Conservation (phyloP, 176 grass and related monocot species). For the Musa troglodytarum region DNA sequence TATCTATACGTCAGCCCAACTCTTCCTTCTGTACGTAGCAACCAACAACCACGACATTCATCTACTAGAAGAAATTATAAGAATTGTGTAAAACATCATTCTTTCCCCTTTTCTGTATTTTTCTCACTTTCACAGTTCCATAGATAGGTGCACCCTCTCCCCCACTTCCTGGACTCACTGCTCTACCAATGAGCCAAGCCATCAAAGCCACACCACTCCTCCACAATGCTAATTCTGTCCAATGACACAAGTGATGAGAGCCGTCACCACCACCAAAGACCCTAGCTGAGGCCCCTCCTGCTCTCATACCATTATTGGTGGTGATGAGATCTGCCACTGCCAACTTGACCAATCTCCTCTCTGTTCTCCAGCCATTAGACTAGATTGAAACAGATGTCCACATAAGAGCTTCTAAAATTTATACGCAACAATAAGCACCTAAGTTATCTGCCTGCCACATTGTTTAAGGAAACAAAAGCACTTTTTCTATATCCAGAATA, state of each 20-base stretch:
- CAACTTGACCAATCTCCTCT: not conserved
- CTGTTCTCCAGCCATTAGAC: not conserved
- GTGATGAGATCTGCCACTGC: not conserved
- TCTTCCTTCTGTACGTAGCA: not conserved
- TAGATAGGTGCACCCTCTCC: not conserved
- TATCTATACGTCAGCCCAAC: not conserved
- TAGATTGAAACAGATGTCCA: not conserved
- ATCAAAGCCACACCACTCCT: too few species aligned
- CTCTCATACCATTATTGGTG: not conserved
- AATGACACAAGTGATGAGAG: not conserved
- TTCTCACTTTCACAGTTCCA: not conserved
- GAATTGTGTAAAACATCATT: too few species aligned
- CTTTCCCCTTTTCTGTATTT: not conserved
- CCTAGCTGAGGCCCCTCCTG: not conserved
- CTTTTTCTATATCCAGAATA: too few species aligned
- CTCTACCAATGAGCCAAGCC: too few species aligned
- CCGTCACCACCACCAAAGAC: not conserved
- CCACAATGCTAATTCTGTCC: not conserved
- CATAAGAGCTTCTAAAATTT: not conserved
- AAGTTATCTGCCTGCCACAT: too few species aligned
- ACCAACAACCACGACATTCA: not conserved
- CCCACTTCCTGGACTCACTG: not conserved
- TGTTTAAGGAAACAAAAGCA: too few species aligned
- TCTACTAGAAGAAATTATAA: not conserved
- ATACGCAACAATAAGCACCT: too few species aligned